Conservation (phyloP, 2,329 filamentous ascomycete species). For the Diaporthe citrichinensis region DNA sequence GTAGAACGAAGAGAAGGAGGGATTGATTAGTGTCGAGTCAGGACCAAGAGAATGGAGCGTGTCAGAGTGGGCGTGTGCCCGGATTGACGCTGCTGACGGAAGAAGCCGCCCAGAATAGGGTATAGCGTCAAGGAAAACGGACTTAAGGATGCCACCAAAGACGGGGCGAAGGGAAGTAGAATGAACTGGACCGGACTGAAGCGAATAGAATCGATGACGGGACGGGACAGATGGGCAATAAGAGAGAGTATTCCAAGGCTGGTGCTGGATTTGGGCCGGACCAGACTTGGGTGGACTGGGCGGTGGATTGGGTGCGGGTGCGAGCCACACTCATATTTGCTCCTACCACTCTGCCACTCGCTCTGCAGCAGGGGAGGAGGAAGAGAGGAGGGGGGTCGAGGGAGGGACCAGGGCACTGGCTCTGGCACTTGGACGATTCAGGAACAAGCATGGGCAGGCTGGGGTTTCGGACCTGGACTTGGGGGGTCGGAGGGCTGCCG, state of each 20-base stretch:
- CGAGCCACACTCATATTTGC: not conserved
- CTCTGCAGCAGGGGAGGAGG: not conserved
- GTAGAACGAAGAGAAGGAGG: not conserved
- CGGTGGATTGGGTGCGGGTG: not conserved
- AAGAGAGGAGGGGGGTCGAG: not conserved
- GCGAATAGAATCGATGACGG: constrained; percentile 1
- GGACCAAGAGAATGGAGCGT: constrained; percentile 15
- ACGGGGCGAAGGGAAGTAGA: constrained; percentile 14
- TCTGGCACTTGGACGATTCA: constrained; percentile 34
- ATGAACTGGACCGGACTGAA: constrained; percentile 17
- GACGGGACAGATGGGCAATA: constrained; percentile 3
- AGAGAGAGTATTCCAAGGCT: constrained; percentile 13
- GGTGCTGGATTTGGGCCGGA: constrained; percentile 1
- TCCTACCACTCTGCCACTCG: not conserved
- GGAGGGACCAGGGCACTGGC: not conserved
- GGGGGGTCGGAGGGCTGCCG: constrained; percentile 6
- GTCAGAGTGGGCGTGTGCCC: constrained; percentile 8
- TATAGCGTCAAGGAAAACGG: not conserved
- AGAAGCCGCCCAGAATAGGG: constrained; percentile 27
- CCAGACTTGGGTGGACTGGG: not conserved
- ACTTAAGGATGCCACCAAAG: constrained; percentile 16
- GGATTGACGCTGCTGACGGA: constrained; percentile 20
- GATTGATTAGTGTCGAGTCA: constrained; percentile 22
- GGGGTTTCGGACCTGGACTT: constrained; percentile 37
- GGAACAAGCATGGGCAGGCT: constrained; percentile 35